phyloP scores from a whole-genome alignment of 805 yeast species.

The Cyberlindnera subsufficiens region DNA sequence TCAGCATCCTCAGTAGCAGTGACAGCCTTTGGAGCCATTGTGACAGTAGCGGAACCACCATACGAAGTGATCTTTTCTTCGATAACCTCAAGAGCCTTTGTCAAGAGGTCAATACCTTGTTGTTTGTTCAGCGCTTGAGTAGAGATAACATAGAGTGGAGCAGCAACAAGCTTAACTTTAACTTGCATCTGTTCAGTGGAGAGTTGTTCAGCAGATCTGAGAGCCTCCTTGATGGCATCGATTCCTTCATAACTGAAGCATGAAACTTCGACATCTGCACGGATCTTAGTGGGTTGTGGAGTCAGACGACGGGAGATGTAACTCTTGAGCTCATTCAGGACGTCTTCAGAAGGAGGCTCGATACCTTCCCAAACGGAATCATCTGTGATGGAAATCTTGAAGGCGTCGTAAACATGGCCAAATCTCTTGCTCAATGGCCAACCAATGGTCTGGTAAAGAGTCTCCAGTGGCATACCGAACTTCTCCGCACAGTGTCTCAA shows the following conservation, averaged over 20 bases:
- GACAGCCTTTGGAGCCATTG: slow-evolving; percentile 98
- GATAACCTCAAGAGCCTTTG: slow-evolving; percentile 74
- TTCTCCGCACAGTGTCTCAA: slow-evolving; percentile 98
- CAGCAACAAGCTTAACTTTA: slow-evolving; percentile 93
- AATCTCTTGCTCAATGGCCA: slow-evolving; percentile 96
- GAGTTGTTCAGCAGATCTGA: slow-evolving; percentile 77
- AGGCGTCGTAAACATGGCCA: slow-evolving; percentile 97
- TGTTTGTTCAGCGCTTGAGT: slow-evolving; percentile 90
- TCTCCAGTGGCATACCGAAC: slow-evolving; percentile 81
- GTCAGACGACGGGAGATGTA: slow-evolving; percentile 92
- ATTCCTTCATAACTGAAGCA: slow-evolving; percentile 97
- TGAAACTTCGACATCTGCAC: slow-evolving; percentile 98
- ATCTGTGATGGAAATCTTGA: slow-evolving; percentile 92
- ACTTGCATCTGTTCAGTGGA: slow-evolving; percentile 83
- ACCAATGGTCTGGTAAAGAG: slow-evolving; percentile 80
- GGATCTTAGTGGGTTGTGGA: slow-evolving; percentile 95
- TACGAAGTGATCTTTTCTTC: slow-evolving; percentile 59
- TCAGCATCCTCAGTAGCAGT: slow-evolving; percentile 98
- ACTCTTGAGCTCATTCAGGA: slow-evolving; percentile 76
- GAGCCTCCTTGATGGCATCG: slow-evolving; percentile 90
- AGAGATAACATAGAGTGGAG: slow-evolving; percentile 91
- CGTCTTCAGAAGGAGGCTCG: slow-evolving; percentile 62
- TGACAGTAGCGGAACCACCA: slow-evolving; percentile 86
- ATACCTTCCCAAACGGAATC: slow-evolving; percentile 77
- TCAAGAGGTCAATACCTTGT: slow-evolving; percentile 76